Conservation (phyloP, 768 basidiomycete genomes). For the Tylopilus felleus region DNA sequence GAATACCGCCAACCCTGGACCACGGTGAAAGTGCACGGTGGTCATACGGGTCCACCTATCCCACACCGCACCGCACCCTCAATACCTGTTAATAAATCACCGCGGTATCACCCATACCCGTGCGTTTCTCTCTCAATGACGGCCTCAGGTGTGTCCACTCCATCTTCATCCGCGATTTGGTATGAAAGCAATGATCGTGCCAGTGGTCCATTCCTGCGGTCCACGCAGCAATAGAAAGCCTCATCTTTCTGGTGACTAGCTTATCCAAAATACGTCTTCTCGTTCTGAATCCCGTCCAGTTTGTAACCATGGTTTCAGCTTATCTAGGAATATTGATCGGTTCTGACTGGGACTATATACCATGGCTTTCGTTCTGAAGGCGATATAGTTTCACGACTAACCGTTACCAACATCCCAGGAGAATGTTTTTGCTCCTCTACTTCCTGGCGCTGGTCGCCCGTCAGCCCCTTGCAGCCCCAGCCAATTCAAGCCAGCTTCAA, state of each 20-base stretch:
- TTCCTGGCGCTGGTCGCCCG: constrained; percentile 18
- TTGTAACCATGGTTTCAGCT: constrained; percentile 2
- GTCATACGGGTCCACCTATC: no score
- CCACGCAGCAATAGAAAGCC: neutral
- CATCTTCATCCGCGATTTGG: no score
- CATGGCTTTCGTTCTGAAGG: neutral
- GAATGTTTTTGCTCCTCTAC: constrained; percentile 6
- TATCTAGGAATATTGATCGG: neutral
- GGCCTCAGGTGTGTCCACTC: no score
- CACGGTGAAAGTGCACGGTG: no score
- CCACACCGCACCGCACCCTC: no score
- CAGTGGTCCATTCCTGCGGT: no score
- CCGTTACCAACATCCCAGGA: neutral
- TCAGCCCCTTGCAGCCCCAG: constrained; percentile 9
- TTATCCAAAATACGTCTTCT: neutral
- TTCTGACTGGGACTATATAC: constrained; percentile 5
- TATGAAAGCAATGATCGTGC: no score
- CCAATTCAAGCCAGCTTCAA: constrained; percentile 3
- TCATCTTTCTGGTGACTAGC: neutral
- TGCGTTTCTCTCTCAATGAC: no score
- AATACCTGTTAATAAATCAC: no score
- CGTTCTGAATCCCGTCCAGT: neutral
- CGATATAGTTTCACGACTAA: neutral
- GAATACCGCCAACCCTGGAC: no score
- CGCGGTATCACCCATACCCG: no score